Evolutionary conservation across 2,329 filamentous ascomycete species (phyloP).

Genomic region (Fusarium sp.): DNA sequence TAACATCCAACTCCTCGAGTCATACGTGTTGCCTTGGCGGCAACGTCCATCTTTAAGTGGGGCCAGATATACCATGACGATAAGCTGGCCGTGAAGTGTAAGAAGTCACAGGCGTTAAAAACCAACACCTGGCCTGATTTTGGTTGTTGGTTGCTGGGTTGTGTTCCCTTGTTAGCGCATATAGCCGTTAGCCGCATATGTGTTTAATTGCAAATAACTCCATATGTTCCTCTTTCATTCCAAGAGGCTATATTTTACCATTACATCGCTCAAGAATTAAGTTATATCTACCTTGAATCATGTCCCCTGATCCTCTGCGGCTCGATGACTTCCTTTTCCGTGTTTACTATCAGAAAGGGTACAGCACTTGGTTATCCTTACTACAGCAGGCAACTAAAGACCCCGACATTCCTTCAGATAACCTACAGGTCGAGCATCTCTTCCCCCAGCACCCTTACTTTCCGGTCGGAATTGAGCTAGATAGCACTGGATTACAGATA

Average conservation of each 20-base stretch:
- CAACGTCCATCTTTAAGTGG: no score
- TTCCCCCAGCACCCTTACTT: conserved; percentile 4
- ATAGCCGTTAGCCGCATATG: neutral
- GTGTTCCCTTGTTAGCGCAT: no score
- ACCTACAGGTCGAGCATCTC: neutral
- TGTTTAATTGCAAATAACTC: neutral
- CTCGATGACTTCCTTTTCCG: neutral
- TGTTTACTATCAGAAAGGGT: neutral
- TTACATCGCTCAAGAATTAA: neutral
- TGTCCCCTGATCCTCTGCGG: neutral
- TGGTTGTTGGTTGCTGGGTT: no score
- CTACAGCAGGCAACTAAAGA: neutral
- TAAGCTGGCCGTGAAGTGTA: no score
- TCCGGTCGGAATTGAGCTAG: neutral
- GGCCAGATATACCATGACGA: no score
- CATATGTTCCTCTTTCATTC: neutral
- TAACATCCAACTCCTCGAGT: no score
- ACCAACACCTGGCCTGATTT: no score
- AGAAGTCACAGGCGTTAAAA: no score
- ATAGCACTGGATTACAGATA: neutral
- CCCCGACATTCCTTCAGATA: neutral
- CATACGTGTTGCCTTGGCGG: no score
- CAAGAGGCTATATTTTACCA: neutral
- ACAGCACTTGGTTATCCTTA: neutral
- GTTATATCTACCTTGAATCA: neutral